Conservation (phyloP, 257 asterid species). For the Anisodus acutangulus region DNA sequence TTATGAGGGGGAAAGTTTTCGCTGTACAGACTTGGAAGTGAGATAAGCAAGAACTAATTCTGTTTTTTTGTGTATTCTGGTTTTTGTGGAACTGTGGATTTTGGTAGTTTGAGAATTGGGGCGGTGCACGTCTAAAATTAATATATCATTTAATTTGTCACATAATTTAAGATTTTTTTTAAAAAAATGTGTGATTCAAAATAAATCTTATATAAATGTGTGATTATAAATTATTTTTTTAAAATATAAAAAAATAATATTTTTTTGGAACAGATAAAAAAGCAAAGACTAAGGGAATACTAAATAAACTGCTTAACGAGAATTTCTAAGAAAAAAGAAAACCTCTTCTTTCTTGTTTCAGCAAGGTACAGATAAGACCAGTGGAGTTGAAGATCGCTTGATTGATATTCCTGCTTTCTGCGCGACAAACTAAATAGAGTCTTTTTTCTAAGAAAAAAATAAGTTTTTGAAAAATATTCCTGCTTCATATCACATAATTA, state of each 20-base stretch:
- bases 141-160: too few species aligned
- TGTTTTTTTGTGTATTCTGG: neutral
- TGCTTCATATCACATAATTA: neutral
- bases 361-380: neutral
- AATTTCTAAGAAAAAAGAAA: too few species aligned
- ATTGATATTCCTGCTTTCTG: neutral
- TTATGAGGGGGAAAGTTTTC: neutral
- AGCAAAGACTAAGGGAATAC: too few species aligned
- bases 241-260: too few species aligned
- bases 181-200: too few species aligned
- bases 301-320: neutral
- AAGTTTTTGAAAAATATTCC: neutral
- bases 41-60: neutral
- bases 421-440: neutral
- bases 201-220: too few species aligned
- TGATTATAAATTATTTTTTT: too few species aligned
- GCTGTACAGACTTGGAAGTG: neutral
- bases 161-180: too few species aligned
- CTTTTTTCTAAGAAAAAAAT: neutral
- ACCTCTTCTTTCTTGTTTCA: too few species aligned
- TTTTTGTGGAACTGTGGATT: constrained; percentile 8
- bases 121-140: neutral
- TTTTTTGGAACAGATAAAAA: too few species aligned
- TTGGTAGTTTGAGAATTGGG: neutral
- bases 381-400: neutral